Conservation (phyloP, 257 asterid genomes). For the Jacaranda copaia region DNA sequence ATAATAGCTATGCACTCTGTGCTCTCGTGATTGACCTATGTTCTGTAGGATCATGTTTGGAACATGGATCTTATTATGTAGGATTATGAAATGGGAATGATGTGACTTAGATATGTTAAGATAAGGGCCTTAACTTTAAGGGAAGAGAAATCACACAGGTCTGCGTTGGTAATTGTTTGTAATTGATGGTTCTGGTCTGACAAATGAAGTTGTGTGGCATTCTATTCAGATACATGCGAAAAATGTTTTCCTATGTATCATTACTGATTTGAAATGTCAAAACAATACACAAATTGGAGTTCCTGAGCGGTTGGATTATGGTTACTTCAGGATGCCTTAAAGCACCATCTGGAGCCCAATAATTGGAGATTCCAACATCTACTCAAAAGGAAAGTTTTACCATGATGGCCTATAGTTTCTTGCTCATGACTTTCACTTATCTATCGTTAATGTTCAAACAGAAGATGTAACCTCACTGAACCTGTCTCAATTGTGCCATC, state of each 20-base stretch:
- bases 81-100: not conserved
- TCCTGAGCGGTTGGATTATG: not conserved
- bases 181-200: not conserved
- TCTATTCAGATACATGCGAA: not conserved
- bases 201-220: not conserved
- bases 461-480: not conserved
- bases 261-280: not conserved
- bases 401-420: not conserved
- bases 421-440: not conserved
- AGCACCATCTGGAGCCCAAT: not conserved
- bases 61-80: not conserved
- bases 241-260: not conserved
- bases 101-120: not conserved
- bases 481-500: slow-evolving; percentile 14
- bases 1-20: not conserved
- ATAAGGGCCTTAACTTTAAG: not conserved
- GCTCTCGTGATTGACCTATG: not conserved
- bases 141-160: not conserved
- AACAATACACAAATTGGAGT: not conserved
- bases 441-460: not conserved
- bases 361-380: not conserved
- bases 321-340: not conserved
- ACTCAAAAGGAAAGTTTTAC: slow-evolving; percentile 12
- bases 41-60: not conserved
- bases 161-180: not conserved